Conservation (phyloP, 352 stramenopile genomes). For the Phytopythium vexans region DNA sequence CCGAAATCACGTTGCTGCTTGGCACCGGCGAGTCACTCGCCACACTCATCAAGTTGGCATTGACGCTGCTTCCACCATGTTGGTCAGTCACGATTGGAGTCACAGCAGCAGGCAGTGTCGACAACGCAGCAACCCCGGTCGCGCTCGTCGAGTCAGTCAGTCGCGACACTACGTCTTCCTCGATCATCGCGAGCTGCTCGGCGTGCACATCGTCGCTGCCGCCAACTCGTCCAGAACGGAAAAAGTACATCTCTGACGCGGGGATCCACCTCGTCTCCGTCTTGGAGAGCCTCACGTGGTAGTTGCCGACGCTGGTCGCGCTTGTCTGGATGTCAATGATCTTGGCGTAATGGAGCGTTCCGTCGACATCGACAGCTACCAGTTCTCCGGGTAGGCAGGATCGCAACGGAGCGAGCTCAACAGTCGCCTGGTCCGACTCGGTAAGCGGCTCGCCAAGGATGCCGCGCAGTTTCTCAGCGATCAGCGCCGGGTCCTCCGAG, state of each 20-base stretch:
- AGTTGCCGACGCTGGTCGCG: constrained; percentile 38
- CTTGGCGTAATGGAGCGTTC: constrained; percentile 57
- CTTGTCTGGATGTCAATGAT: constrained; percentile 41
- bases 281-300: constrained; percentile 61
- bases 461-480: constrained; percentile 67
- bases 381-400: constrained; percentile 71
- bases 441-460: constrained; percentile 47
- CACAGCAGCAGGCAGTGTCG: background rate
- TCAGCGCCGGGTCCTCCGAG: constrained; percentile 56
- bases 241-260: constrained; percentile 71
- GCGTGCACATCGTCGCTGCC: constrained; percentile 4
- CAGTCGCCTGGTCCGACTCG: constrained; percentile 33
- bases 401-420: constrained; percentile 62
- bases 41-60: background rate
- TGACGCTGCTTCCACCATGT: background rate
- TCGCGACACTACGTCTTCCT: too few species aligned
- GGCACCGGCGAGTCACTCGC: constrained; percentile 12
- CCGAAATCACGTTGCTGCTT: constrained; percentile 54
- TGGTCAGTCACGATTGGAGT: background rate
- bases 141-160: too few species aligned
- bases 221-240: constrained; percentile 45
- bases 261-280: constrained; percentile 31
- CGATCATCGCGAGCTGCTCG: background rate
- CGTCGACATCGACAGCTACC: constrained; percentile 50
- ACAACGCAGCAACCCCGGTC: too few species aligned